Percentiles rank a stretch among this genome's conserved stretches.
Conservation (phyloP, 345 rosid species). For the Lenwebbia sp. region DNA sequence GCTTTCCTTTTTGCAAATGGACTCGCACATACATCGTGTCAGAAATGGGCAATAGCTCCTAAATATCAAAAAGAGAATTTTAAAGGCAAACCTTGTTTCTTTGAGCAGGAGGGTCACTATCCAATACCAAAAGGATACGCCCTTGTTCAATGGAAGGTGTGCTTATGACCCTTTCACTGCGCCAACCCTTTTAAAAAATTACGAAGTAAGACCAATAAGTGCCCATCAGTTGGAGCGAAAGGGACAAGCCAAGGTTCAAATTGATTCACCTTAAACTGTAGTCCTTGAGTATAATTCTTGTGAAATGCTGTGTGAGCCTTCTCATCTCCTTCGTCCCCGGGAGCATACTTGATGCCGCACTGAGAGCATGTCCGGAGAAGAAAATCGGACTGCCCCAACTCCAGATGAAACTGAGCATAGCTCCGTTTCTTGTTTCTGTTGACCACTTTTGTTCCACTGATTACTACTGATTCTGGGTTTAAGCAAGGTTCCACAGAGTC, state of each 20-base stretch:
- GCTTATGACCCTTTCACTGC: slow-evolving; percentile 41
- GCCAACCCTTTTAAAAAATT: slow-evolving; percentile 43
- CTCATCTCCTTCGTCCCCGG: slow-evolving; percentile 71
- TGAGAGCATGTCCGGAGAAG: slow-evolving; percentile 44
- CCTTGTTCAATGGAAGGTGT: slow-evolving; percentile 17
- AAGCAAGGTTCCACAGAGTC: background rate
- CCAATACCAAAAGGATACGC: slow-evolving; percentile 45
- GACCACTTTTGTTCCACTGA: background rate
- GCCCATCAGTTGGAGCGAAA: background rate
- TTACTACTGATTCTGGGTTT: slow-evolving; percentile 2
- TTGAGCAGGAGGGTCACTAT: slow-evolving; percentile 41
- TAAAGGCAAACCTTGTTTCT: slow-evolving; percentile 45
- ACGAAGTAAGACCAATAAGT: background rate
- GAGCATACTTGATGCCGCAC: slow-evolving; percentile 56
- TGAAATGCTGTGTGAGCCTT: slow-evolving; percentile 60
- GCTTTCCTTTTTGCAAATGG: background rate
- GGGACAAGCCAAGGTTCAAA: background rate
- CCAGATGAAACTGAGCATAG: slow-evolving; percentile 72
- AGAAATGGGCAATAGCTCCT: background rate
- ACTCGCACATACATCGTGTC: background rate
- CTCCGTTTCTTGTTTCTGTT: slow-evolving; percentile 45
- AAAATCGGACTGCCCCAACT: slow-evolving; percentile 86
- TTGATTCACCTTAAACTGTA: slow-evolving; percentile 56
- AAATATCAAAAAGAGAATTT: background rate
- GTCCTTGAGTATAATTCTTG: slow-evolving; percentile 50